phyloP scores from a whole-genome alignment of 1,284 basidiomycete genomes.

The Serendipita sp. region DNA sequence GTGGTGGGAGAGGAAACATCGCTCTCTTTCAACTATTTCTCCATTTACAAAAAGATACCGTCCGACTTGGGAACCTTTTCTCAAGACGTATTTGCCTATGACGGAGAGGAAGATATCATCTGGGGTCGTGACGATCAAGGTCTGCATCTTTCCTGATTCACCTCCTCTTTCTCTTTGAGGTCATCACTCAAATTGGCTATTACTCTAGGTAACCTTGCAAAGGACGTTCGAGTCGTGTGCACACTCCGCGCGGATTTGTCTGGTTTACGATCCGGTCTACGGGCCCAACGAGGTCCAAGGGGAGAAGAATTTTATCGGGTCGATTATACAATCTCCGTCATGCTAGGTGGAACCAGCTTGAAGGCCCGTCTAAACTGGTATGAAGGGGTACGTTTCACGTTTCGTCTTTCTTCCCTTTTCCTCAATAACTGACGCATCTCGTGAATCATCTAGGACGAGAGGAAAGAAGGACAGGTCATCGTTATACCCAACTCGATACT shows the following conservation, averaged over 20 bases:
- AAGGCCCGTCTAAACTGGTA: not conserved
- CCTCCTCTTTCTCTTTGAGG: no score
- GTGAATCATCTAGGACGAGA: not conserved
- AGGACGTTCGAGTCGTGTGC: not conserved
- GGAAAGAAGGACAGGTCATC: not conserved
- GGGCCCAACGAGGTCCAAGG: not conserved
- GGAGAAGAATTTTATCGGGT: conserved; percentile 6
- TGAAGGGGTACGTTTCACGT: not conserved
- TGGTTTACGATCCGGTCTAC: not conserved
- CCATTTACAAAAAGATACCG: conserved; percentile 5
- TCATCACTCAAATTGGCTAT: not conserved
- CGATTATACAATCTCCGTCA: not conserved
- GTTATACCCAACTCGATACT: conserved; percentile 4
- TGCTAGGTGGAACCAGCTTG: conserved; percentile 1
- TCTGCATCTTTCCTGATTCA: not conserved
- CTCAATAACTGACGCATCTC: no score
- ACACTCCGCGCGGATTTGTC: not conserved
- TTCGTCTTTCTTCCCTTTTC: no score
- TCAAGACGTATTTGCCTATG: conserved; percentile 3
- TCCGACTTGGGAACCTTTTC: conserved; percentile 5
- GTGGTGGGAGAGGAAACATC: conserved; percentile 1
- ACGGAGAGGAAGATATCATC: not conserved
- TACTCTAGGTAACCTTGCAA: not conserved
- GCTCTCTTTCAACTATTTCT: conserved; percentile 1
- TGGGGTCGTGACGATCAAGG: conserved; percentile 4